phyloP scores from a whole-genome alignment of 2,329 filamentous ascomycete genomes.

The Botryosphaeria dothidea region DNA sequence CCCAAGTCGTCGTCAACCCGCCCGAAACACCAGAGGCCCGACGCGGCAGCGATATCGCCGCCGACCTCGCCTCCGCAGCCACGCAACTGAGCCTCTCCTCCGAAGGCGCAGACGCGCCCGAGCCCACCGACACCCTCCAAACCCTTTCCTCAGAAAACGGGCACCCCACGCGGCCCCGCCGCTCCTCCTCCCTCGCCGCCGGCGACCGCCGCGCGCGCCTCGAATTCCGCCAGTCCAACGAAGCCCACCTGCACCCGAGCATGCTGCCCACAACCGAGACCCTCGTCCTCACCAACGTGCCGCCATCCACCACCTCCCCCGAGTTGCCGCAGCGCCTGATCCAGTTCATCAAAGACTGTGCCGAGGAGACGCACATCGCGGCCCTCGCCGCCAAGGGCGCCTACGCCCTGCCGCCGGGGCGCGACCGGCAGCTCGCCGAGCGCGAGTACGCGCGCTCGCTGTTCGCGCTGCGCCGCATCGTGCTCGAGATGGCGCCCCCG shows the following conservation, averaged over 20 bases:
- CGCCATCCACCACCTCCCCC: slow-evolving; percentile 41
- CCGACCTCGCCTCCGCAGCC: slow-evolving; percentile 40
- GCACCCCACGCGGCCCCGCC: neutral
- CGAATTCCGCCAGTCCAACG: slow-evolving; percentile 34
- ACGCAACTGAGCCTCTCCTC: neutral
- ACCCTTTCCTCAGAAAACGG: too few species aligned
- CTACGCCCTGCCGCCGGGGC: slow-evolving; percentile 60
- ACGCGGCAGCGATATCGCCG: slow-evolving; percentile 47
- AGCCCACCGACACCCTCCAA: neutral
- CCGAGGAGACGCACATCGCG: slow-evolving; percentile 56
- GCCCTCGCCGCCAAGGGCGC: slow-evolving; percentile 55
- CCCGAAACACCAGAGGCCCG: slow-evolving; percentile 34
- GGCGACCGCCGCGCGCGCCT: slow-evolving; percentile 31
- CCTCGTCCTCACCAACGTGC: slow-evolving; percentile 53
- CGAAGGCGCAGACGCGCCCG: neutral
- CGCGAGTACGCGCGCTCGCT: slow-evolving; percentile 51
- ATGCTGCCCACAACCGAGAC: slow-evolving; percentile 48
- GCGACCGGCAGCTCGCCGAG: slow-evolving; percentile 50
- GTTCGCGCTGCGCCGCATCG: slow-evolving; percentile 57
- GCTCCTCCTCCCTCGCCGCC: slow-evolving; percentile 16
- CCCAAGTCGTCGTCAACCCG: slow-evolving; percentile 26
- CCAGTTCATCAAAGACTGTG: slow-evolving; percentile 58
- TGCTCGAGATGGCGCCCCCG: slow-evolving; percentile 53
- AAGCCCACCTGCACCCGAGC: slow-evolving; percentile 52
- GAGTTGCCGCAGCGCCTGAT: slow-evolving; percentile 44